Conservation (phyloP, 148 eudicot genomes). For the Agrostemma githago region DNA sequence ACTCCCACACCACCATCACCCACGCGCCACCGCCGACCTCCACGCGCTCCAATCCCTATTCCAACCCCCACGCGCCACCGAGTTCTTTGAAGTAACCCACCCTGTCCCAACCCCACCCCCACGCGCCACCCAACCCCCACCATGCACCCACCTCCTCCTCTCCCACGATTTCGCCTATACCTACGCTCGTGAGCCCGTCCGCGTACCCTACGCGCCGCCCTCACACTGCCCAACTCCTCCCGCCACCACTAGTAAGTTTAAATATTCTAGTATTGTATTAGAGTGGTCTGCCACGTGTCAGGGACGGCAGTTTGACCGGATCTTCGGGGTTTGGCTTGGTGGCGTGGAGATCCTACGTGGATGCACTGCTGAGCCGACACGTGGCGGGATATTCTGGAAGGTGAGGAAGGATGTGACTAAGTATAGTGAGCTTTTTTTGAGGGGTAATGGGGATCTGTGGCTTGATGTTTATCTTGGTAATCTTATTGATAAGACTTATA, state of each 20-base stretch:
- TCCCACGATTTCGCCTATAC: slow-evolving; percentile 70
- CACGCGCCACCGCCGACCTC: slow-evolving; percentile 29
- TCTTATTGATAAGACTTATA: slow-evolving; percentile 55
- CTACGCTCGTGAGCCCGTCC: slow-evolving; percentile 51
- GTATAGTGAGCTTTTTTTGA: slow-evolving; percentile 53
- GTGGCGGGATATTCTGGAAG: slow-evolving; percentile 68
- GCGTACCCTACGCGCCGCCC: slow-evolving; percentile 56
- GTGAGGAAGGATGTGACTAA: slow-evolving; percentile 69
- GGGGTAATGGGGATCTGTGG: slow-evolving; percentile 32
- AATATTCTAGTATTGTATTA: slow-evolving; percentile 45
- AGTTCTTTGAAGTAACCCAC: slow-evolving; percentile 68
- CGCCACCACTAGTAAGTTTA: slow-evolving; percentile 9
- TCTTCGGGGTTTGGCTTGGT: slow-evolving; percentile 84
- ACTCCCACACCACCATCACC: slow-evolving; percentile 14
- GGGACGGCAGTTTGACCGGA: slow-evolving; percentile 77
- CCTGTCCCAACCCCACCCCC: slow-evolving; percentile 49
- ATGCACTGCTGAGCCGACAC: slow-evolving; percentile 88
- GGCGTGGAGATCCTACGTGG: slow-evolving; percentile 85
- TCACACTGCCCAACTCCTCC: slow-evolving; percentile 32
- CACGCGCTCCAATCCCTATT: slow-evolving; percentile 22
- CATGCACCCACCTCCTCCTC: slow-evolving; percentile 58
- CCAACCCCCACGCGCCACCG: slow-evolving; percentile 35
- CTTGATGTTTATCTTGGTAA: slow-evolving; percentile 79
- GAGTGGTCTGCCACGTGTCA: slow-evolving; percentile 68
- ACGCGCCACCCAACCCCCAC: slow-evolving; percentile 34